These are phyloP conservation scores for Termitomyces sp. DNA, from an alignment of 768 basidiomycete genomes.

Conservation along the genomic window DNA sequence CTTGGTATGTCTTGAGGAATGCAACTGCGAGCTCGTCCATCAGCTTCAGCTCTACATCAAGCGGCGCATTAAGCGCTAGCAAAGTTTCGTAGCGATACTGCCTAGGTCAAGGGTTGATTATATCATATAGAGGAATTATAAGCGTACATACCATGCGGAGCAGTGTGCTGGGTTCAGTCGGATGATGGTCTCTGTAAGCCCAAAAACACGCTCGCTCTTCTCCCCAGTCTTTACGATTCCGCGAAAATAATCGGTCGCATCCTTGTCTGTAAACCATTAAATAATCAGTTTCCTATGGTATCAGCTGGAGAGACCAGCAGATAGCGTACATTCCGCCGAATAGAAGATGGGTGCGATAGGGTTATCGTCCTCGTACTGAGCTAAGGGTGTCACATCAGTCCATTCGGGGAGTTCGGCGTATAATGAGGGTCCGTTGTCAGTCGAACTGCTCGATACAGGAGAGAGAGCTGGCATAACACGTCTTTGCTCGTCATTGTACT, in stretches of 20 bases:
- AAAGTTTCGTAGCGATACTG: conserved; percentile 76
- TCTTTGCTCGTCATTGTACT: not conserved
- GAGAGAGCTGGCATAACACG: conserved; percentile 9
- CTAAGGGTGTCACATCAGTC: conserved; percentile 74
- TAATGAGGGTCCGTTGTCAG: conserved; percentile 22
- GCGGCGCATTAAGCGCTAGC: conserved; percentile 65
- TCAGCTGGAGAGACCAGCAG: not conserved
- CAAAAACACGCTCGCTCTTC: conserved; percentile 75
- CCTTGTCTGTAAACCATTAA: conserved; percentile 71
- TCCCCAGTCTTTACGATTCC: conserved; percentile 76
- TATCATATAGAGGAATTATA: not conserved
- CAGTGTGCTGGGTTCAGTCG: conserved; percentile 94
- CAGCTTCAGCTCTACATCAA: conserved; percentile 74
- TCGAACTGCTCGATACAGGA: conserved; percentile 1
- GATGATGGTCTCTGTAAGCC: conserved; percentile 87
- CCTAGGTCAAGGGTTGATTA: conserved; percentile 42
- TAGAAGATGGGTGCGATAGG: conserved; percentile 95
- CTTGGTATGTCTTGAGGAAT: conserved; percentile 95
- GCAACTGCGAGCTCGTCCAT: conserved; percentile 86
- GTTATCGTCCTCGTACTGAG: conserved; percentile 74
- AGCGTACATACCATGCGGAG: conserved; percentile 77
- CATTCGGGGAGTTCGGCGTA: conserved; percentile 71
- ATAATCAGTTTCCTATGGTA: not conserved
- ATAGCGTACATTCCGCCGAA: conserved; percentile 72
- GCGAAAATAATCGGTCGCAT: conserved; percentile 91